Percentiles rank a stretch among this genome's conserved stretches.
Conservation (phyloP, 2,329 filamentous ascomycete genomes). For the Fusarium goolgardi region DNA sequence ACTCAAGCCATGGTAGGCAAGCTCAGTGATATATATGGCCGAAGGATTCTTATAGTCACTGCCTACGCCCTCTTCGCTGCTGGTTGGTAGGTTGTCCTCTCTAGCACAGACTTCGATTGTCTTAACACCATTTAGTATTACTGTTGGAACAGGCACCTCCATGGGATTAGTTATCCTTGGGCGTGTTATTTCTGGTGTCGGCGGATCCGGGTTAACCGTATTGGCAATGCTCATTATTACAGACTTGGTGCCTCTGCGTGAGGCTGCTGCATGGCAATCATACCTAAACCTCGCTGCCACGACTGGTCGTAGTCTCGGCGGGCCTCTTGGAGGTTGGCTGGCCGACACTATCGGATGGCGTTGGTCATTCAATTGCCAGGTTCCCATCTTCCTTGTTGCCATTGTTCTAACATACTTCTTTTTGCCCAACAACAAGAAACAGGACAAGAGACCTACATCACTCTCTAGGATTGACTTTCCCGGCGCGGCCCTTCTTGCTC, state of each 20-base stretch:
- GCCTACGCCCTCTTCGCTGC: not conserved
- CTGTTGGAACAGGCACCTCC: not conserved
- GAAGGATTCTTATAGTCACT: not conserved
- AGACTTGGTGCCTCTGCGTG: not conserved
- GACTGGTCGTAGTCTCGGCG: not conserved
- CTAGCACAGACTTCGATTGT: accelerated
- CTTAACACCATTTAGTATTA: not conserved
- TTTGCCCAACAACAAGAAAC: not conserved
- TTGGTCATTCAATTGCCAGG: not conserved
- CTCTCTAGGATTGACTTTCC: not conserved
- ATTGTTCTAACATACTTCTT: not conserved
- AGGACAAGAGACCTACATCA: not conserved
- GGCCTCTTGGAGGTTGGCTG: not conserved
- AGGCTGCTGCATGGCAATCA: not conserved
- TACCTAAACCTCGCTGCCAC: not conserved
- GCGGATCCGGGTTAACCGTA: not conserved
- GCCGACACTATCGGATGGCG: not conserved
- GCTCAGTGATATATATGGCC: not conserved
- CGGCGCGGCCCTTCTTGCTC: not conserved
- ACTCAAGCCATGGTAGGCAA: not conserved
- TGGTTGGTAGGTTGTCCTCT: not conserved
- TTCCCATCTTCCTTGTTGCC: not conserved
- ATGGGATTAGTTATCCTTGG: not conserved
- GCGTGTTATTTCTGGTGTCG: not conserved
- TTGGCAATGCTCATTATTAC: not conserved